These are phyloP conservation scores for Rhizopogon sp. DNA, from an alignment of 768 basidiomycete species.

Conservation along the genomic window DNA sequence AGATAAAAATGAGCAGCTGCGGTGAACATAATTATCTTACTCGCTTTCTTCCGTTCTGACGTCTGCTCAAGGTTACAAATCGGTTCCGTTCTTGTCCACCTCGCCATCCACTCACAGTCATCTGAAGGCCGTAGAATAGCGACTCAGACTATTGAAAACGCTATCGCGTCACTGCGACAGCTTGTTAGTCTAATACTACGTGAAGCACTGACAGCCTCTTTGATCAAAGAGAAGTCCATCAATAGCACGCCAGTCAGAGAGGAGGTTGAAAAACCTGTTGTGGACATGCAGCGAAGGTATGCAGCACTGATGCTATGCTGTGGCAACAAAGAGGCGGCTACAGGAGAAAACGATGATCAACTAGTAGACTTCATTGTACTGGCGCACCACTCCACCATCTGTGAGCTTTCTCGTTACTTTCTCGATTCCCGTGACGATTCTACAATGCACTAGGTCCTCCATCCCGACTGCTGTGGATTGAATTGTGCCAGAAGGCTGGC, in stretches of 20 bases:
- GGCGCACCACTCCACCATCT: conserved; percentile 64
- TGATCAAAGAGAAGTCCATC: conserved; percentile 33
- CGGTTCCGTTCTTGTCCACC: conserved; percentile 64
- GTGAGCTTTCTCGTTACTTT: conserved; percentile 34
- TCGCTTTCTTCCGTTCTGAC: not conserved
- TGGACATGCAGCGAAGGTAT: conserved; percentile 50
- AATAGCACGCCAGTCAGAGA: conserved; percentile 17
- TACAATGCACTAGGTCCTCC: conserved; percentile 11
- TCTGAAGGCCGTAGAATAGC: conserved; percentile 48
- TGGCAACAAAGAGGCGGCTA: conserved; percentile 29
- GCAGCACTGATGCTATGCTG: conserved; percentile 49
- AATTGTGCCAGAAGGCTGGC: conserved; percentile 64
- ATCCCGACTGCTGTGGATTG: conserved; percentile 56
- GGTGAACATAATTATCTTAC: conserved; percentile 30
- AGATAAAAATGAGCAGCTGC: conserved; percentile 44
- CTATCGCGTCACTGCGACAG: conserved; percentile 37
- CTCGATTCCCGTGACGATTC: not conserved
- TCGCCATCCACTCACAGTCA: conserved; percentile 57
- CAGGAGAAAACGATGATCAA: conserved; percentile 35
- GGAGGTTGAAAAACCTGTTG: conserved; percentile 35
- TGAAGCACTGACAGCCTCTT: conserved; percentile 49
- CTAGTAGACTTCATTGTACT: conserved; percentile 58
- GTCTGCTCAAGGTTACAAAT: conserved; percentile 44
- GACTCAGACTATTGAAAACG: conserved; percentile 34
- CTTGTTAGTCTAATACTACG: conserved; percentile 49